A percentile compares a stretch with the other conserved stretches of the same genome.
Conservation (phyloP, 495 filamentous ascomycete genomes). For the Choiromyces venosus region DNA sequence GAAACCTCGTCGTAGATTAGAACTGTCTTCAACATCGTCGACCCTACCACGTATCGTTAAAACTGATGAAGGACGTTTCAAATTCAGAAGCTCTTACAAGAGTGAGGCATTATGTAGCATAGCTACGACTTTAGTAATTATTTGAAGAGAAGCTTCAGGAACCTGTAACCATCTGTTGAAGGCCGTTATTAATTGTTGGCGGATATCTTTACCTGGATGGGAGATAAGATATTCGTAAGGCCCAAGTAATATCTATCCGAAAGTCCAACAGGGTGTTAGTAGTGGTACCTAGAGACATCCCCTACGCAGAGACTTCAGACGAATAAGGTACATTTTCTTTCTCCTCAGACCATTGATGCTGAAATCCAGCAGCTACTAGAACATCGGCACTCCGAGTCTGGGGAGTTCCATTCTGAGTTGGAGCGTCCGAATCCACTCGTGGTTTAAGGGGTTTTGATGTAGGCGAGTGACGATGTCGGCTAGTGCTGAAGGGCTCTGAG, state of each 20-base stretch:
- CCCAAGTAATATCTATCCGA: slow-evolving; percentile 61
- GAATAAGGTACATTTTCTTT: slow-evolving; percentile 53
- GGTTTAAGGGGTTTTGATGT: background rate
- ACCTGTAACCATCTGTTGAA: slow-evolving; percentile 90
- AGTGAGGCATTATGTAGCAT: slow-evolving; percentile 94
- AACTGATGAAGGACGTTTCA: background rate
- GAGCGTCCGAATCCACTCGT: background rate
- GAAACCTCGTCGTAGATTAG: slow-evolving; percentile 73
- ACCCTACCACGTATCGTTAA: slow-evolving; percentile 49
- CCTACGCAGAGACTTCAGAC: background rate
- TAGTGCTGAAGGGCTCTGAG: background rate
- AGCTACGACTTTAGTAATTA: slow-evolving; percentile 80
- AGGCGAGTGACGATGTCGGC: background rate
- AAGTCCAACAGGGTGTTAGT: background rate
- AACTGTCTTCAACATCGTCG: slow-evolving; percentile 87
- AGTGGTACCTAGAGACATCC: background rate
- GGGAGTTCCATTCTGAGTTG: background rate
- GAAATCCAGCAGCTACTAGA: slow-evolving; percentile 32
- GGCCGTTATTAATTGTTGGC: slow-evolving; percentile 74
- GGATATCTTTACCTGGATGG: slow-evolving; percentile 88
- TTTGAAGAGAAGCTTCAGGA: slow-evolving; percentile 64
- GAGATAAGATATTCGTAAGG: slow-evolving; percentile 83
- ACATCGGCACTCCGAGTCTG: slow-evolving; percentile 24
- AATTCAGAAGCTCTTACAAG: slow-evolving; percentile 49
- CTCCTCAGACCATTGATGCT: slow-evolving; percentile 57